A percentile compares a stretch with the other conserved stretches of the same genome.
phyloP scores from a whole-genome alignment of 257 asterid species.

The Parsonsia alboflavescens region DNA sequence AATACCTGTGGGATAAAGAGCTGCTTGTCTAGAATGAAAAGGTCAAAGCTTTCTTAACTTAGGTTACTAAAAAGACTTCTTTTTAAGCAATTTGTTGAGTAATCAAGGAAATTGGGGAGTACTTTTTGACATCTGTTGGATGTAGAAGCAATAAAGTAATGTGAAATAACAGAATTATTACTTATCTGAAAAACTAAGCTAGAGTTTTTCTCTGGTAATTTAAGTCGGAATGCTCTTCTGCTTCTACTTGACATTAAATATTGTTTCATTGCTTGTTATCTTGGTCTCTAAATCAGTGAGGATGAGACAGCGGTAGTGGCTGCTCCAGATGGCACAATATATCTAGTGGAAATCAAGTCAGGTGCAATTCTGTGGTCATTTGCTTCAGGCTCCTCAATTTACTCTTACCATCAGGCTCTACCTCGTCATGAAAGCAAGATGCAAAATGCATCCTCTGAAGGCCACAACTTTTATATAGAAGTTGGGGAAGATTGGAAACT shows the following conservation, averaged over 20 bases:
- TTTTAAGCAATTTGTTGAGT: neutral
- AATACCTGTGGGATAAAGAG: neutral
- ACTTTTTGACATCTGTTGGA: neutral
- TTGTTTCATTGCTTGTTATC: slow-evolving; percentile 9
- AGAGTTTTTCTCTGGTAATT: neutral
- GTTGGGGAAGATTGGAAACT: slow-evolving; percentile 85
- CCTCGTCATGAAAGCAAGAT: slow-evolving; percentile 47
- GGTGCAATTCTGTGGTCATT: slow-evolving; percentile 64
- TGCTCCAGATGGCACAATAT: slow-evolving; percentile 83
- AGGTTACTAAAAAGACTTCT: neutral
- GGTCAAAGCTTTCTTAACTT: neutral
- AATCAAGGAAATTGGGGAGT: neutral
- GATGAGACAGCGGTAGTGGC: slow-evolving; percentile 65
- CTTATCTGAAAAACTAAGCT: neutral
- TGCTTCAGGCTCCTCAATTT: slow-evolving; percentile 73
- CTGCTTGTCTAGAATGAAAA: neutral
- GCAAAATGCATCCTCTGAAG: slow-evolving; percentile 43
- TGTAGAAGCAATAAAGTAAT: neutral
- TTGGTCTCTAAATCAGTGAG: slow-evolving; percentile 35
- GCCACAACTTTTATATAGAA: slow-evolving; percentile 58
- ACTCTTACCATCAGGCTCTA: slow-evolving; percentile 58
- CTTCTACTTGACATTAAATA: slow-evolving; percentile 8
- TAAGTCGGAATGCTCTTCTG: neutral
- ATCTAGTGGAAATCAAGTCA: slow-evolving; percentile 50
- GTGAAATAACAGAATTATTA: neutral